A percentile compares a stretch with the other conserved stretches of the same genome.
Evolutionary conservation across 1,284 basidiomycete genomes (phyloP).

Genomic region (Grifola frondosa): DNA sequence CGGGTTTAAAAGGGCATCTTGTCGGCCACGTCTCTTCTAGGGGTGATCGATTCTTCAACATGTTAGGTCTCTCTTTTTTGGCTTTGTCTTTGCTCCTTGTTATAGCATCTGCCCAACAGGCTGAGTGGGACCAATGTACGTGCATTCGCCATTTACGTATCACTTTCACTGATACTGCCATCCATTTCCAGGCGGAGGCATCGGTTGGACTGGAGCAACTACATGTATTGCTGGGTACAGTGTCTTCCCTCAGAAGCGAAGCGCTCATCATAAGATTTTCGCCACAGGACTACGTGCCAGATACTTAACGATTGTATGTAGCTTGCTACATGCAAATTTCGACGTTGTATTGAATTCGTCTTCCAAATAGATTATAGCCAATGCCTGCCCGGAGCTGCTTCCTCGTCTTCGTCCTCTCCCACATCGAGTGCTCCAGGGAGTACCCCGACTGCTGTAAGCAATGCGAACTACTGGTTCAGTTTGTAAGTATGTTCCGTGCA

Average conservation of each 20-base stretch:
- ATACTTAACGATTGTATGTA: constrained; percentile 39
- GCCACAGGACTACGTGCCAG: constrained; percentile 34
- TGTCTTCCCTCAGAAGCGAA: constrained; percentile 11
- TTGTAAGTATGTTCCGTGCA: constrained; percentile 36
- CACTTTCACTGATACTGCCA: background rate
- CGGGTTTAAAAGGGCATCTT: too few relatives aligned
- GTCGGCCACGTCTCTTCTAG: too few relatives aligned
- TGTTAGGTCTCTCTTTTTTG: too few relatives aligned
- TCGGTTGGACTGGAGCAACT: constrained; percentile 41
- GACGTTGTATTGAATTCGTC: constrained; percentile 19
- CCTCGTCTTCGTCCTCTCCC: constrained; percentile 27
- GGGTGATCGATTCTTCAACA: too few relatives aligned
- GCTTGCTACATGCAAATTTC: background rate
- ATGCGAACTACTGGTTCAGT: constrained; percentile 49
- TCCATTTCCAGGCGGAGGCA: constrained; percentile 36
- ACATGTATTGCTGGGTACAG: constrained; percentile 41
- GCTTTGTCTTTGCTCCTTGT: too few relatives aligned
- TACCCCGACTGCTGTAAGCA: constrained; percentile 17
- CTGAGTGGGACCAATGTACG: constrained; percentile 27
- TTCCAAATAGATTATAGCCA: constrained; percentile 41
- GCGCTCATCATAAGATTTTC: background rate
- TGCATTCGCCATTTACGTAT: background rate
- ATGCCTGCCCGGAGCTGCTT: constrained; percentile 36
- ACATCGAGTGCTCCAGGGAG: constrained; percentile 23
- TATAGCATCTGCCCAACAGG: constrained; percentile 24